Base-by-base conservation (phyloP, 2,329 filamentous ascomycete species). In the Epicoccum sorghinum region DNA sequence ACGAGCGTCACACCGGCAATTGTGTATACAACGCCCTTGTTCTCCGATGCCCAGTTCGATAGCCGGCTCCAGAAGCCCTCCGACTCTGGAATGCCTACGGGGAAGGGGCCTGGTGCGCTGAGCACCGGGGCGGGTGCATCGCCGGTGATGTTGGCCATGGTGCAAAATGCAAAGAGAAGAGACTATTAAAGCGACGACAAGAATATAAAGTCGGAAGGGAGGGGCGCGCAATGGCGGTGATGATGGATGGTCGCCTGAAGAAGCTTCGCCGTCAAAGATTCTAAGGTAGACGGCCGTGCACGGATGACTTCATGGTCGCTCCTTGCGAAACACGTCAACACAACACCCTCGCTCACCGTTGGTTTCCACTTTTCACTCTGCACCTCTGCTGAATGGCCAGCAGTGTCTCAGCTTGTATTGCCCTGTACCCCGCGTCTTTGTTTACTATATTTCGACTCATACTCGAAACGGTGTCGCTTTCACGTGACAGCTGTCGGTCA, bases 21-120 rank as follows among this genome's bases (percentile, higher is more conserved):
- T 64, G 95, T 97, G 78, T 97, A 99, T 60, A 96, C 93, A 49
- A 93, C 84, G 42, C 91, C 89, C 81, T 97, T 98, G 80, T 99
- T 93, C 75, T 98, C 93, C 2, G 92, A 90, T 12, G 90, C 92
- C 93, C 95, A 99, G 71, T 82, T 88, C 63, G 92, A 89, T 78
- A 97, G 81, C 69, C 93, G 89, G 76, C 96, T 91, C 92, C 92
- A 96, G 51, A 95, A 79, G 41, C 90, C 83, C 54, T 78, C 76
- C 40, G 77, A 67, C 40, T 78, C 72, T 33, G 82, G 65, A 49
- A 72, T 66, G 42, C 63, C 61, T 43, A 75, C 69, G 57, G 71
- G 71, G 60, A 73, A 69, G 7, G 69, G 70, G 32, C 69, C 69
- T n/a, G 71, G 72, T 47, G 58, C 57, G 57, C 67, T 69, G 36